A percentile compares a stretch with the other conserved stretches of the same genome.
These are phyloP conservation scores for Penicillium brevicompactum DNA, from an alignment of 2,329 filamentous ascomycete genomes.

Conservation along the genomic window DNA sequence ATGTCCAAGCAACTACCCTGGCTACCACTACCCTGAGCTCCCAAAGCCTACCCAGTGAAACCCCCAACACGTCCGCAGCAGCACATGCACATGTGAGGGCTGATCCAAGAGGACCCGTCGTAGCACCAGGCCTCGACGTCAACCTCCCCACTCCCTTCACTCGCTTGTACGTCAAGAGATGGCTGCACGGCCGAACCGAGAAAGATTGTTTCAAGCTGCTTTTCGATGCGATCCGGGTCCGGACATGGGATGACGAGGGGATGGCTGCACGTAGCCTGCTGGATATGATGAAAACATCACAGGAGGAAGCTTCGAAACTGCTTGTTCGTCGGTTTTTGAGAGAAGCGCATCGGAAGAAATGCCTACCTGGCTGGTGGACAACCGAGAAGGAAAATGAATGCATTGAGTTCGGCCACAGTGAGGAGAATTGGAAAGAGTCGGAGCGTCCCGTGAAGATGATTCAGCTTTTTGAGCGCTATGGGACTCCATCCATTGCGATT, in stretches of 20 bases:
- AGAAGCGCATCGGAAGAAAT: neutral
- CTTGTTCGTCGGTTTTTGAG: neutral
- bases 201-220: neutral
- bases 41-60: too few species aligned
- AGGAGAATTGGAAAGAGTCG: neutral
- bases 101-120: neutral
- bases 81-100: too few species aligned
- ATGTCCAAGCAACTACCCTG: neutral
- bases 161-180: neutral
- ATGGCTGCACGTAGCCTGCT: neutral
- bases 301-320: neutral
- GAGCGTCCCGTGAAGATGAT: neutral
- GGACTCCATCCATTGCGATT: neutral
- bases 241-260: neutral
- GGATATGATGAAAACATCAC: neutral
- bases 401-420: neutral
- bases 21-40: neutral
- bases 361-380: neutral
- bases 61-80: too few species aligned
- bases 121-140: neutral
- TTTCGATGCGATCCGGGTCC: neutral
- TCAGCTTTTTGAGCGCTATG: neutral
- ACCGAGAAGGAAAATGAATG: neutral
- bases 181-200: neutral
- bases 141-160: neutral